Base-by-base conservation (phyloP, 352 stramenopile genomes). In the Pythium sukuiense region DNA sequence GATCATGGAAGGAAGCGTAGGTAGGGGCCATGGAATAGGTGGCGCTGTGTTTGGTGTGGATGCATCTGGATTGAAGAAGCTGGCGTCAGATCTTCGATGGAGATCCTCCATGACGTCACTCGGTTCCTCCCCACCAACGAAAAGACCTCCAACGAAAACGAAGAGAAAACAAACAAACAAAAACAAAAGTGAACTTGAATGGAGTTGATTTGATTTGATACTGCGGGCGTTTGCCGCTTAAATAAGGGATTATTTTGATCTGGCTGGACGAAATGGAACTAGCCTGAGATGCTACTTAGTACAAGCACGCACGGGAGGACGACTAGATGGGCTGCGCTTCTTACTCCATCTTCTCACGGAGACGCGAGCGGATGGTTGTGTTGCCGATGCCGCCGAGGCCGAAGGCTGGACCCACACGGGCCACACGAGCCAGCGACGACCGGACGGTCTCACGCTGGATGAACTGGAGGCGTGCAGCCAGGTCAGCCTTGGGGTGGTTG, bases 321-420 rank as follows among this genome's bases (percentile, higher is more conserved):
- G 50, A 59, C 59, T 46, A 65, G 35, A 27, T 43, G 49, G 16
- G 29, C 20, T 41, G 14, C 20, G 24, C 32, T 50, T 50, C 32
- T 66, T 59, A 67, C 54, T 64, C 65, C 33, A 59, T 64, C 29
- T 61, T 32, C 59, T 53, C 67, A 46, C 67, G 67, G 41, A 73
- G 49, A 35, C 61, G 54, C 7, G 33, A 54, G 55, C 67, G 60
- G 55, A 68, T 57, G 39, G 55, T 37, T 11, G 35, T 89, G 72
- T 90, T 90, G 27, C 80, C 77, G 39, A 90, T 77, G 32, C 81
- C 80, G n/a, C 81, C 81, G 69, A 90, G 74, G 5, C 81, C 81
- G 73, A 87, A 90, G 30, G 81, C 81, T 46, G 81, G 81, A 20
- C 76, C 77, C 52, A 90, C 81, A 13, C 81, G 77, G 11, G 67